Evolutionary conservation across 73 alveolate species (phyloP).

Genomic region (Paramecium caudatum): DNA sequence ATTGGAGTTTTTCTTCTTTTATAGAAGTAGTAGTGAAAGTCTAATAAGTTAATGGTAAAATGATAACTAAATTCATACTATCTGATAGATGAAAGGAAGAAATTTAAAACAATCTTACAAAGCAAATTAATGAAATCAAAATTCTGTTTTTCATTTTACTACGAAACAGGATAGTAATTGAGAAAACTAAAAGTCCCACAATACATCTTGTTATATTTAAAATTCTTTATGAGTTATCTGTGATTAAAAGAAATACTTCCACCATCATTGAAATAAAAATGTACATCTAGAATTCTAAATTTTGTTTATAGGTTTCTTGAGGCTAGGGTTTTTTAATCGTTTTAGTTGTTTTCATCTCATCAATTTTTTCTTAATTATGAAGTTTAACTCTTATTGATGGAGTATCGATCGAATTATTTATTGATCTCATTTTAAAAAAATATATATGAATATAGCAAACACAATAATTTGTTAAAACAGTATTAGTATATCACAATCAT

Average conservation of each 20-base stretch:
- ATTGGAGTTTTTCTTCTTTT: too few relatives aligned
- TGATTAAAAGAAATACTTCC: not conserved
- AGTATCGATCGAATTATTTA: constrained; percentile 35
- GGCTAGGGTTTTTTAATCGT: not conserved
- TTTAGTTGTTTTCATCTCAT: constrained; percentile 38
- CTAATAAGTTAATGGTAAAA: not conserved
- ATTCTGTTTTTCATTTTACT: not conserved
- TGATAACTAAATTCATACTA: not conserved
- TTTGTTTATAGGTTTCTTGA: not conserved
- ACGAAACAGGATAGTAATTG: not conserved
- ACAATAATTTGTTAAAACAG: too few relatives aligned
- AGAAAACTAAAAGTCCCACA: not conserved
- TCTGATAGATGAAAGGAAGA: not conserved
- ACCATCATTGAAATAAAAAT: not conserved
- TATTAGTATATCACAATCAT: too few relatives aligned
- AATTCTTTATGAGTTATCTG: not conserved
- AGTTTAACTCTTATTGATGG: constrained; percentile 19
- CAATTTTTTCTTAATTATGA: not conserved
- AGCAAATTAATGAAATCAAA: not conserved
- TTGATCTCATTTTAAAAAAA: constrained; percentile 57
- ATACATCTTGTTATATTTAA: not conserved
- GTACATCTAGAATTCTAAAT: not conserved
- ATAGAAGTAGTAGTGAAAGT: too few relatives aligned
- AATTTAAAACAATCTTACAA: not conserved
- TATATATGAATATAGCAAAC: too few relatives aligned